These are phyloP conservation scores for Beauveria scarabaeidicola DNA, from an alignment of 2,329 filamentous ascomycete genomes.

Conservation along the genomic window DNA sequence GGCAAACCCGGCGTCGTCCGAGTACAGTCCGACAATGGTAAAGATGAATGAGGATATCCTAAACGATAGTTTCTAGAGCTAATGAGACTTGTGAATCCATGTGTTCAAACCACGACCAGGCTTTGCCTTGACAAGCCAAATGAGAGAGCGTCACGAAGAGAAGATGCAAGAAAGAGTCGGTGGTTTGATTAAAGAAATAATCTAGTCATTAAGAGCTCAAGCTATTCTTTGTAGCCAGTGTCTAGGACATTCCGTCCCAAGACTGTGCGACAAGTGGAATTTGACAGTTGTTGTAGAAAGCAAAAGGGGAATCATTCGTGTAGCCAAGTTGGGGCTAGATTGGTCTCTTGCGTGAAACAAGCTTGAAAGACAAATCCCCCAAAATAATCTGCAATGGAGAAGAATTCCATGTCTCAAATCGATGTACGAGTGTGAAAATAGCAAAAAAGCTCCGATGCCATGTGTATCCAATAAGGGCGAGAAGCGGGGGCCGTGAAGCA, in stretches of 20 bases:
- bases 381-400: neutral
- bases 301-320: conserved; percentile 4
- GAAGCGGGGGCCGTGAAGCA: neutral
- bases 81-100: neutral
- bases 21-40: conserved; percentile 57
- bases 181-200: neutral
- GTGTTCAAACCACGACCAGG: no score
- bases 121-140: neutral
- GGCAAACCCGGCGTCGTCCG: conserved; percentile 44
- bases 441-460: conserved; percentile 5
- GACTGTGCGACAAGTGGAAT: neutral
- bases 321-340: neutral
- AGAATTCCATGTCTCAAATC: neutral
- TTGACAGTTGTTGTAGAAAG: neutral
- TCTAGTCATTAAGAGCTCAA: neutral
- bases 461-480: conserved; percentile 2
- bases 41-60: conserved; percentile 55
- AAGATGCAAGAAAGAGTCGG: neutral
- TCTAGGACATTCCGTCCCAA: neutral
- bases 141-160: neutral
- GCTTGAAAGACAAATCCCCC: neutral
- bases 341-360: neutral
- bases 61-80: conserved; percentile 49
- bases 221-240: neutral
- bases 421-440: neutral